These are phyloP conservation scores for Scedosporium apiospermum DNA, from an alignment of 2,329 filamentous ascomycete genomes.

Conservation along the genomic window DNA sequence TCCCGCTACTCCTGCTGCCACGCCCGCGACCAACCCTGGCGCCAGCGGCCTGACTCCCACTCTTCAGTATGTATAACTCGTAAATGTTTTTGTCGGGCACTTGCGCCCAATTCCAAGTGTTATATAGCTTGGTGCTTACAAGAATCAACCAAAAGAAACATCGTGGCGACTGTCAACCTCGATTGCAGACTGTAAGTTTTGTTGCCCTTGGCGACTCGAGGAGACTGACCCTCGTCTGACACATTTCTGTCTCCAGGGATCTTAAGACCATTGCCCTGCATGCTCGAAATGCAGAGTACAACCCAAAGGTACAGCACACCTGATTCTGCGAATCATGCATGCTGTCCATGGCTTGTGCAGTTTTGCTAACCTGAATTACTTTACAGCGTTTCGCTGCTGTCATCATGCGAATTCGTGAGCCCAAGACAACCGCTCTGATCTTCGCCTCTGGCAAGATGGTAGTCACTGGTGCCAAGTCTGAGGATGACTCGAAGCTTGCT, in stretches of 20 bases:
- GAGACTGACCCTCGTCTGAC: not conserved
- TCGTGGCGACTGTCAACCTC: slow-evolving; percentile 97
- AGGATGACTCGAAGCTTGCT: slow-evolving; percentile 95
- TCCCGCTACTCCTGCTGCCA: slow-evolving; percentile 84
- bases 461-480: slow-evolving; percentile 93
- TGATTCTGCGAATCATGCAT: not conserved
- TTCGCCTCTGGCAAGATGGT: slow-evolving; percentile 99
- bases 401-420: slow-evolving; percentile 99
- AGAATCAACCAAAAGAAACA: slow-evolving; percentile 60
- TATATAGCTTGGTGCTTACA: slow-evolving; percentile 28
- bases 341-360: slow-evolving; percentile 6
- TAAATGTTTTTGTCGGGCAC: not conserved
- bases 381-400: slow-evolving; percentile 90
- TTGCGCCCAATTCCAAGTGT: slow-evolving; percentile 22
- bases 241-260: slow-evolving; percentile 35
- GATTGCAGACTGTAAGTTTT: slow-evolving; percentile 67
- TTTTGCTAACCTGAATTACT: slow-evolving; percentile 20
- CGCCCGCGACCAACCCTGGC: slow-evolving; percentile 71
- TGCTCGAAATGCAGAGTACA: slow-evolving; percentile 97
- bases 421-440: slow-evolving; percentile 96
- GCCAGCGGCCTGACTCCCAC: slow-evolving; percentile 83
- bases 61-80: slow-evolving; percentile 73
- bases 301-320: slow-evolving; percentile 66
- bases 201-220: not conserved
- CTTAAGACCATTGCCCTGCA: slow-evolving; percentile 98